phyloP scores from a whole-genome alignment of 345 rosid genomes.

The Balakata baccata region DNA sequence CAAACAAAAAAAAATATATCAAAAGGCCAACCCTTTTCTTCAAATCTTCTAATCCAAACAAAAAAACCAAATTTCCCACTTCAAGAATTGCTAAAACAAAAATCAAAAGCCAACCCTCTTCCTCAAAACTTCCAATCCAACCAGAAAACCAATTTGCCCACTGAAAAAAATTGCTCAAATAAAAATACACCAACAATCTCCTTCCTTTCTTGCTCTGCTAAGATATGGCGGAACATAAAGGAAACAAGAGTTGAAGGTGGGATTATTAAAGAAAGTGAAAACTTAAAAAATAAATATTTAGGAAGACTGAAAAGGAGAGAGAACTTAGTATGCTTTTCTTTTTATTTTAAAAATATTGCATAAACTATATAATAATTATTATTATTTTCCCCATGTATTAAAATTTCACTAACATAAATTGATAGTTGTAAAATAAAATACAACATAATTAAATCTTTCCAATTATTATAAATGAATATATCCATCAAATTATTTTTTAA shows the following conservation, averaged over 20 bases:
- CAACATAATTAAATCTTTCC: too few species aligned
- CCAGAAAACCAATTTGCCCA: too few species aligned
- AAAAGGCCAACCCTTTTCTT: background rate
- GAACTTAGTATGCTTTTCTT: constrained; percentile 23
- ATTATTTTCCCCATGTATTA: too few species aligned
- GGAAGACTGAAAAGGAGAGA: constrained; percentile 18
- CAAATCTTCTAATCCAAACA: background rate
- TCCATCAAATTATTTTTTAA: too few species aligned
- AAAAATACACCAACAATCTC: too few species aligned
- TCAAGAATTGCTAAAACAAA: background rate
- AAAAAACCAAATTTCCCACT: background rate
- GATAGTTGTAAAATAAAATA: too few species aligned
- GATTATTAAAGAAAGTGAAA: constrained; percentile 29
- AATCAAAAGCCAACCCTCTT: background rate
- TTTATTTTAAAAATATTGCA: too few species aligned
- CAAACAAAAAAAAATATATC: constrained; percentile 5
- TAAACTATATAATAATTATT: too few species aligned
- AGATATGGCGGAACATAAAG: background rate
- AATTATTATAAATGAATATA: too few species aligned
- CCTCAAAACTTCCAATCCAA: background rate
- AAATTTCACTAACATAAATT: too few species aligned
- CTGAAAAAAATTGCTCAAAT: too few species aligned
- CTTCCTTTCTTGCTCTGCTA: background rate
- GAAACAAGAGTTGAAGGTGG: background rate
- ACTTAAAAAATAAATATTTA: constrained; percentile 10